Base-by-base conservation (phyloP, 805 yeast genomes). In the Candida ipomoeae region DNA sequence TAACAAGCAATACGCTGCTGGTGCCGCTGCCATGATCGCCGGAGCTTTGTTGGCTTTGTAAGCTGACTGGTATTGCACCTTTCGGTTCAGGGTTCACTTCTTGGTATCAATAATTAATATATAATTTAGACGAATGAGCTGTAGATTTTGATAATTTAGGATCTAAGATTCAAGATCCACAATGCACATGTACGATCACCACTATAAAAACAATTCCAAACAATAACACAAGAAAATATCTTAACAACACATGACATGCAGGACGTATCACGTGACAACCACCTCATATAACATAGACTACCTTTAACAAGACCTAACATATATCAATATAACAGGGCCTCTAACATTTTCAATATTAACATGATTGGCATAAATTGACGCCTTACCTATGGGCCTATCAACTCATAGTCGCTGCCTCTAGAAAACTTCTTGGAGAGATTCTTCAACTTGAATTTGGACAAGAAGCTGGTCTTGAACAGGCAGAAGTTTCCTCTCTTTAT, bases 31-130 rank as follows among this genome's bases (percentile, higher is more conserved):
- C 42, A 51, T 58, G 58, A 60, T 58, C 51, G 61, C 61, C 40
- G 61, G 61, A 53, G 61, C 61, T 51, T 56, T 64, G 63, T 61
- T 64, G 62, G 67, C 66, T 62, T 63, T 64, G 64, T 64, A 63
- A 64, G 60, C 50, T 48, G 37, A 29, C 21, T 21, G 36, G 39
- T 40, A 7, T 40, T 26, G n/a, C n/a, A 14, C 44, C 31, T 21
- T 43, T 33, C 33, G 39, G 39, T 26, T 7, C 21, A 23, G 40
- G 23, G 37, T 56, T 55, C 48, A 55, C 17, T 52, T 55, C 56
- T 53, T 51, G 54, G 48, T 55, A 49, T 50, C 38, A 52, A 47
- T 46, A 44, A 43, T 49, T 46, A 43, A 49, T 56, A 46, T 32
- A 54, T 53, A 48, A 40, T 36, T 39, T 51, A 34, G 36, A 44